phyloP scores from a whole-genome alignment of 2,329 filamentous ascomycete genomes.

The Pseudocercospora macadamiae region DNA sequence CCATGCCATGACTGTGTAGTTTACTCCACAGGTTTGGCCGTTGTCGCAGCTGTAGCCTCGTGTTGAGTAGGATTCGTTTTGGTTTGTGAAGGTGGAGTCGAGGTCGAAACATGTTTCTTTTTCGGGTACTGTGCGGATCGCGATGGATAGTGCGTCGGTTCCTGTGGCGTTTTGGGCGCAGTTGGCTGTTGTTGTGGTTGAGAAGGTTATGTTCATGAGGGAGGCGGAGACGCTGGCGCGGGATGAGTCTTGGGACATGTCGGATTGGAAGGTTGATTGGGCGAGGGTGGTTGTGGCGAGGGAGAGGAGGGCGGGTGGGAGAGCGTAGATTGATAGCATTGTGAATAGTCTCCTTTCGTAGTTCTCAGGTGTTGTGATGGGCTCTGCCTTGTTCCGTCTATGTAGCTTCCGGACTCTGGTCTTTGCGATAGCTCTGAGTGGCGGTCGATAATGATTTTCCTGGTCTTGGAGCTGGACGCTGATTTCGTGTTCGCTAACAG shows the following conservation, averaged over 20 bases:
- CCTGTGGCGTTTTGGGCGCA: slow-evolving; percentile 52
- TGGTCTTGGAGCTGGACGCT: no score
- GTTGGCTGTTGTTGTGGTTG: slow-evolving; percentile 52
- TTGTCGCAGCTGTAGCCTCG: slow-evolving; percentile 9
- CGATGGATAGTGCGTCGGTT: slow-evolving; percentile 58
- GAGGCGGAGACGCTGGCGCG: slow-evolving; percentile 12
- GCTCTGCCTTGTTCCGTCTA: no score
- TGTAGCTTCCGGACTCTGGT: no score
- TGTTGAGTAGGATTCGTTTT: slow-evolving; percentile 8
- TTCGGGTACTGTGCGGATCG: slow-evolving; percentile 19
- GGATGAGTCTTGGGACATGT: slow-evolving; percentile 16
- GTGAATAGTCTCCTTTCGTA: no score
- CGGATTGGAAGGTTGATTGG: slow-evolving; percentile 13
- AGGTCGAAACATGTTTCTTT: slow-evolving; percentile 17
- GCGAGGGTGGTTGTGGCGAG: neutral
- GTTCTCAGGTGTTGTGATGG: no score
- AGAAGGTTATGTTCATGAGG: slow-evolving; percentile 63
- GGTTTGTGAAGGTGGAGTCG: slow-evolving; percentile 15
- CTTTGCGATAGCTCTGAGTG: no score
- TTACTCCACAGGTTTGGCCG: slow-evolving; percentile 14
- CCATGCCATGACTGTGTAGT: slow-evolving; percentile 14
- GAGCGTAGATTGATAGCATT: neutral
- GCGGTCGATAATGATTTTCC: no score
- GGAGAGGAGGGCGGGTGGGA: neutral
- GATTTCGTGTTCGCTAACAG: neutral